These are phyloP conservation scores for Chalara sp. DNA, from an alignment of 2,329 filamentous ascomycete species.

Conservation along the genomic window DNA sequence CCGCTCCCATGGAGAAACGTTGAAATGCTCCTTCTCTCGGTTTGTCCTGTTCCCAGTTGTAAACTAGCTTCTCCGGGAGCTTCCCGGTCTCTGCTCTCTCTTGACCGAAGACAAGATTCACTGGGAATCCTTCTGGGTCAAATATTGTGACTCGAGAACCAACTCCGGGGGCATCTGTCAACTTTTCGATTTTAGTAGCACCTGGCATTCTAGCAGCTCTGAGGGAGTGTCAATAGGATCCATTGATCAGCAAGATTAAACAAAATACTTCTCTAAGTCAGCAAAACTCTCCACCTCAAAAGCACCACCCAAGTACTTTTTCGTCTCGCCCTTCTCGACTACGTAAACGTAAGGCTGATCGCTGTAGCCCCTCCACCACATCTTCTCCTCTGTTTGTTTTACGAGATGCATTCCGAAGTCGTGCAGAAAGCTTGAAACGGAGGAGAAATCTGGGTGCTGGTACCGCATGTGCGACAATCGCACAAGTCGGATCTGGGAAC, in stretches of 20 bases:
- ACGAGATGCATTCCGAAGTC: no score
- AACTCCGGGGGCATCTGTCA: slow-evolving; percentile 40
- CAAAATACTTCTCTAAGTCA: no score
- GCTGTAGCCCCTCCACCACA: no score
- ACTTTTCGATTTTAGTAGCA: slow-evolving; percentile 38
- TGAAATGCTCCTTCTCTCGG: neutral
- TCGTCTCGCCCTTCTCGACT: no score
- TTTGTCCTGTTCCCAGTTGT: neutral
- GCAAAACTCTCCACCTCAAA: no score
- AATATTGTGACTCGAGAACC: slow-evolving; percentile 43
- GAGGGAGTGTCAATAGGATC: neutral
- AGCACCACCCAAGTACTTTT: no score
- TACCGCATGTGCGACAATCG: neutral
- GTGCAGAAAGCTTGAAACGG: no score
- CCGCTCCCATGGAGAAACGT: neutral
- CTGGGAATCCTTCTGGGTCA: slow-evolving; percentile 45
- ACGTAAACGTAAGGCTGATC: no score
- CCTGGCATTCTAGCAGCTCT: slow-evolving; percentile 38
- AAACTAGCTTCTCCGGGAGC: neutral
- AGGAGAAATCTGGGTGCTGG: neutral
- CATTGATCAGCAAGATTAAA: no score
- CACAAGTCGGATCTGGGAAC: neutral
- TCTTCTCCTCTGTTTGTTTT: no score
- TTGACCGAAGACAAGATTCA: slow-evolving; percentile 36
- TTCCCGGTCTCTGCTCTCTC: slow-evolving; percentile 44